Base-by-base conservation (phyloP, 345 rosid species). In the Corchorus capsularis region DNA sequence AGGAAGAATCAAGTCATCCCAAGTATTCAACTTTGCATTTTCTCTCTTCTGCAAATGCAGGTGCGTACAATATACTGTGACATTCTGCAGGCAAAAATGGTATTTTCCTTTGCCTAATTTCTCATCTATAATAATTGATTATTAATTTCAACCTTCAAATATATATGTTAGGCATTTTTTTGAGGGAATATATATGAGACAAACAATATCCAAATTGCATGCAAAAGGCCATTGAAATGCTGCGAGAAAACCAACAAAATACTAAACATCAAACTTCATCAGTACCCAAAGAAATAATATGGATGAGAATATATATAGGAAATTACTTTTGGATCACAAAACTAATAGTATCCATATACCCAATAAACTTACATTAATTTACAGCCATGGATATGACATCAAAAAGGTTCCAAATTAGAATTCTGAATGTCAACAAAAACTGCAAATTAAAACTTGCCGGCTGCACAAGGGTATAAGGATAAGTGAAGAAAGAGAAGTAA, bases 401-500 rank as follows among this genome's bases (percentile, higher is more conserved):
- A 60, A 32, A 64, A 46, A 43, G 19, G n/a, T 61, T 34, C 49
- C 20, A 46, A 20, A 45, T 0, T 19, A 66, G 17, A 12, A 8
- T 6, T 66, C 10, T 20, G 5, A 45, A 45, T 45, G 71, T 66
- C 54, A 66, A 45, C 71, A 66, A 66, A 66, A 45, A 45, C 70
- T 66, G 54, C 54, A 20, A n/a, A n/a, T n/a, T n/a, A n/a, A 45
- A 34, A 1, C 41, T 32, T 66, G 32, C 71, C 11, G 35, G 37
- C 14, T 46, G 17, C 17, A 13, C 17, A 27, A 4, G 16, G 9
- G 35, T 8, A 27, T 8, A 27, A 22, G 45, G 46, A 32, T 59
- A 35, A 47, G 22, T 47, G 4, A 35, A 20, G 22, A 32, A 67
- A 12, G 50, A 63, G 13, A 11, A 45, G n/a, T n/a, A 41, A 9